Evolutionary conservation across 31 red algal genomes (phyloP).

Genomic region (Endocladia muricata): DNA sequence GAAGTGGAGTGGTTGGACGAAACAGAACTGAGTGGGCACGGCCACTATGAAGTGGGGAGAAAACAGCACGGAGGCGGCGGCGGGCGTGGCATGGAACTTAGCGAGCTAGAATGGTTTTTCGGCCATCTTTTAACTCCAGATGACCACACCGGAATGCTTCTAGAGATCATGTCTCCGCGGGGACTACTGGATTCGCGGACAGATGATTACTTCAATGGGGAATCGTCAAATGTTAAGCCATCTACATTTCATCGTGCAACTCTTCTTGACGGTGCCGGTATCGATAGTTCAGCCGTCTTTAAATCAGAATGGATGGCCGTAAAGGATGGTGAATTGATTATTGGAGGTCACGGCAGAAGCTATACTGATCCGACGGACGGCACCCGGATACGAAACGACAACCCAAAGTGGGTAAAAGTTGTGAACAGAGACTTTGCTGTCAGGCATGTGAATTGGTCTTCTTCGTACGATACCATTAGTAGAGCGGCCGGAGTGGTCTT

Average conservation of each 20-base stretch:
- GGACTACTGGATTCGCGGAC: conserved; percentile 21
- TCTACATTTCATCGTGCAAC: conserved; percentile 43
- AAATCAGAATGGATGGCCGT: conserved; percentile 91
- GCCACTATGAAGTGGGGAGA: not conserved
- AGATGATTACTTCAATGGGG: conserved; percentile 1
- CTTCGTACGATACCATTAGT: conserved; percentile 44
- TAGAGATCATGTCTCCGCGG: conserved; percentile 61
- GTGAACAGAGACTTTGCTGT: conserved; percentile 31
- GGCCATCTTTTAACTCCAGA: conserved; percentile 58
- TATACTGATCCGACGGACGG: conserved; percentile 53
- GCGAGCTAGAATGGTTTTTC: conserved; percentile 53
- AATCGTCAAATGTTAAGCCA: not conserved
- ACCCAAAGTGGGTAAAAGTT: conserved; percentile 74
- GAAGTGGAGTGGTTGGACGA: conserved; percentile 6
- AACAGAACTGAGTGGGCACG: not conserved
- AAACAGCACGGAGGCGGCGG: not conserved
- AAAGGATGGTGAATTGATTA: conserved; percentile 56
- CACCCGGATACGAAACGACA: conserved; percentile 47
- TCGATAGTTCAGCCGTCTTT: conserved; percentile 35
- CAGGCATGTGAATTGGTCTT: conserved; percentile 67
- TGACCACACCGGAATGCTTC: conserved; percentile 78
- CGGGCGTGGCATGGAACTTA: conserved; percentile 81
- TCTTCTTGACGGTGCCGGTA: conserved; percentile 56
- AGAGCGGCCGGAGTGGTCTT: conserved; percentile 61
- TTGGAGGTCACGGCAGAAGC: conserved; percentile 78